Base-by-base conservation (phyloP, 2,329 filamentous ascomycete species). In the Orbilia javanica region DNA sequence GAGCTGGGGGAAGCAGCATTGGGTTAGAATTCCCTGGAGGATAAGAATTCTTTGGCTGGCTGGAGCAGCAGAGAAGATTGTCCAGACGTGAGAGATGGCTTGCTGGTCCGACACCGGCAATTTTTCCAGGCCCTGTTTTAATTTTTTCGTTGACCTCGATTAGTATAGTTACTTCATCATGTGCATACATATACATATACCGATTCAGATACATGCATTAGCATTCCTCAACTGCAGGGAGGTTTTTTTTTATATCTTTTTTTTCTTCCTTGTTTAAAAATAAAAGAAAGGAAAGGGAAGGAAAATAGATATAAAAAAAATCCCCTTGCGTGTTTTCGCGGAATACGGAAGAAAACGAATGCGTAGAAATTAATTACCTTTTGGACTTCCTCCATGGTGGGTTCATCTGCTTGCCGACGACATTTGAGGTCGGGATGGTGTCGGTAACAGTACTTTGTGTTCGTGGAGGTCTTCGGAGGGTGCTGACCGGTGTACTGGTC, bases 31-130 rank as follows among this genome's bases (percentile, higher is more conserved):
- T 80, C 96, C 96, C 84, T 97, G 94, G 6, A 99, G 88, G 93
- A 99, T 98, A 76, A 99, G 88, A 80, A 97, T 95, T 81, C 96
- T 91, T 83, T 98, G 95, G 83, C 96, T 97, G 8, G 93, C 89
- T 0, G 96, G 96, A 0, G 96, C 94, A 44, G 96, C 96, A 0
- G 95, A 98, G 86, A 99, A 99, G 57, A 98, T 88, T 0, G 95
- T 97, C 96, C 96, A 99, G 70, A 98, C 94, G 82, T 97, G 95
- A 36, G 94, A 93, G 82, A 99, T 97, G 82, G 93, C 94, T 85
- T 97, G 93, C 85, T 97, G 94, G 83, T 99, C 96, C 80, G 89
- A 90, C 79, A 92, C 89, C 4, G 94, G 91, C 36, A 97, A 88
- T 55, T 89, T 90, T 81, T 95, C 92, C 65, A 98, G 89, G 84